phyloP scores from a whole-genome alignment of 2,329 filamentous ascomycete genomes.

The Thielaviopsis musarum region DNA sequence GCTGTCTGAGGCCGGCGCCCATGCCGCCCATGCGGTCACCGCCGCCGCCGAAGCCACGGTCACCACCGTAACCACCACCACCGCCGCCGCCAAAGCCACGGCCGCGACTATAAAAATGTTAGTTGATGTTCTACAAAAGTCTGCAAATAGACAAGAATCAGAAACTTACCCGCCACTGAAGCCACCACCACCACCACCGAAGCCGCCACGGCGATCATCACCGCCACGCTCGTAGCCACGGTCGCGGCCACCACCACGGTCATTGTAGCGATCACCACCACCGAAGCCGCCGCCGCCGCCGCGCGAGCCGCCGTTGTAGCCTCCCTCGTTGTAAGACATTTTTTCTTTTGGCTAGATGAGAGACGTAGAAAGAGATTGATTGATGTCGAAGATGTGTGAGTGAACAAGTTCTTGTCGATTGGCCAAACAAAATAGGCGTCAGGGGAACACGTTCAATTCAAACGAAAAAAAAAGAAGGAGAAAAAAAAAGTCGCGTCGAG shows the following conservation, averaged over 20 bases:
- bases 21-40: constrained; percentile 95
- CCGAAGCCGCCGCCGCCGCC: constrained; percentile 18
- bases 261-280: constrained; percentile 23
- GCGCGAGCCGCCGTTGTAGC: constrained; percentile 20
- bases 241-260: constrained; percentile 17
- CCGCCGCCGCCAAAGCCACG: constrained; percentile 24
- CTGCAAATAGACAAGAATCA: background rate
- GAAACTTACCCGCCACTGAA: constrained; percentile 24
- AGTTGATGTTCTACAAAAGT: constrained; percentile 13
- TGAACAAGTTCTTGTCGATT: background rate
- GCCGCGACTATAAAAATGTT: constrained; percentile 14
- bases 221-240: constrained; percentile 29
- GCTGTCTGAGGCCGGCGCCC: constrained; percentile 85
- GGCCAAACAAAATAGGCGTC: background rate
- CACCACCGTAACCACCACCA: constrained; percentile 15
- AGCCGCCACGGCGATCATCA: constrained; percentile 19
- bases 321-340: constrained; percentile 31
- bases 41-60: constrained; percentile 66
- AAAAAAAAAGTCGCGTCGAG: constrained; percentile 5
- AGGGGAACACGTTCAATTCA: background rate
- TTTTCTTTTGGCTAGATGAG: background rate
- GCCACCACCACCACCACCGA: constrained; percentile 19
- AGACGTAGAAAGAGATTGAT: too few relatives aligned
- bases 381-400: background rate
- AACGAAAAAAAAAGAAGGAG: background rate